phyloP scores from a whole-genome alignment of 495 filamentous ascomycete genomes.

The Melanomma pulvis-pyrius region DNA sequence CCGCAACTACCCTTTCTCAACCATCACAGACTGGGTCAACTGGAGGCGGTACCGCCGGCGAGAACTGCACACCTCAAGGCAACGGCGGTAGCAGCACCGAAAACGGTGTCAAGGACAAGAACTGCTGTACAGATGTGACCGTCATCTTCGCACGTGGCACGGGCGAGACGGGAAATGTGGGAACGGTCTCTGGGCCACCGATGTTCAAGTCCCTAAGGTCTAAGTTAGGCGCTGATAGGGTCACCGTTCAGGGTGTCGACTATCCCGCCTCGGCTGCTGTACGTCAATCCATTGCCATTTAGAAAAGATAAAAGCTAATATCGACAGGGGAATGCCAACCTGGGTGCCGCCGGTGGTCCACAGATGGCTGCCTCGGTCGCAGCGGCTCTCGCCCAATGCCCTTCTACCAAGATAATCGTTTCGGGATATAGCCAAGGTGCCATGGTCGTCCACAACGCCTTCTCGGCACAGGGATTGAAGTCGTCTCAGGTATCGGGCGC shows the following conservation, averaged over 20 bases:
- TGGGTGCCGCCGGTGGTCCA: conserved; percentile 1
- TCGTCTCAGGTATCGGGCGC: conserved; percentile 4
- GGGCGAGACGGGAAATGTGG: conserved; percentile 59
- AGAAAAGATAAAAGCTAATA: background rate
- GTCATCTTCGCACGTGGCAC: conserved; percentile 65
- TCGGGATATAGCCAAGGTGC: conserved; percentile 21
- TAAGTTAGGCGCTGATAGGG: conserved; percentile 42
- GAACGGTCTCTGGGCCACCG: conserved; percentile 58
- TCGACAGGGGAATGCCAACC: conserved; percentile 1
- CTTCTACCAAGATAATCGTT: conserved; percentile 8
- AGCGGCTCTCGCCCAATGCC: conserved; percentile 7
- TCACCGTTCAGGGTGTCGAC: conserved; percentile 61
- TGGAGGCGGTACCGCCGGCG: background rate
- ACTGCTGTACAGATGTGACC: conserved; percentile 45
- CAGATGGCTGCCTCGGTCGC: conserved; percentile 3
- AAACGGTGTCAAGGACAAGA: conserved; percentile 17
- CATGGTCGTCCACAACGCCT: conserved; percentile 20
- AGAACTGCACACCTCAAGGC: conserved; percentile 9
- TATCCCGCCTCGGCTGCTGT: conserved; percentile 53
- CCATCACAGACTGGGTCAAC: background rate
- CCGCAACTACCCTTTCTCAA: background rate
- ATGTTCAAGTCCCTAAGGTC: conserved; percentile 55
- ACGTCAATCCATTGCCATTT: background rate
- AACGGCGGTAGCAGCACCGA: conserved; percentile 5
- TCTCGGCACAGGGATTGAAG: conserved; percentile 4